Conservation (phyloP, 2,329 filamentous ascomycete genomes). For the Nigrograna mackinnonii region DNA sequence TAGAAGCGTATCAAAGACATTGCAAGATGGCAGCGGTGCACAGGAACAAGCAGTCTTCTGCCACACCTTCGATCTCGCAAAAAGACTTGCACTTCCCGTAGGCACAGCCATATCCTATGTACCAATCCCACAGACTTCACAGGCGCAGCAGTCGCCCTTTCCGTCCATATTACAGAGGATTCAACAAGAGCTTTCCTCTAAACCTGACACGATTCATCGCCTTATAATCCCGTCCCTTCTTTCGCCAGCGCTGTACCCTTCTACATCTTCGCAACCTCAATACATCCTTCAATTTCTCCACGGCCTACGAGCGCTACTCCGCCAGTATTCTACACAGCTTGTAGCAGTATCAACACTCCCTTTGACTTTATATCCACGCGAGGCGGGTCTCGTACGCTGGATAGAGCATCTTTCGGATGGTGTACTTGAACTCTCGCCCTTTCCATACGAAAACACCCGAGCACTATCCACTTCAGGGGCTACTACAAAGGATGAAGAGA, state of each 20-base stretch:
- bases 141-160: constrained; percentile 66
- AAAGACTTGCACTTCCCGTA: constrained; percentile 48
- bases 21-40: too few species aligned
- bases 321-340: constrained; percentile 65
- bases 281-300: constrained; percentile 82
- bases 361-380: constrained; percentile 76
- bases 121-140: constrained; percentile 53
- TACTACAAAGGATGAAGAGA: constrained; percentile 67
- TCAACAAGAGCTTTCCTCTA: constrained; percentile 56
- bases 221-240: constrained; percentile 84
- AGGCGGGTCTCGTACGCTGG: constrained; percentile 78
- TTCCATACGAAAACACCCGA: constrained; percentile 61
- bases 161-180: constrained; percentile 65
- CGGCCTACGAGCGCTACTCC: constrained; percentile 73
- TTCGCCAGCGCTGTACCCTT: constrained; percentile 81
- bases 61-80: constrained; percentile 58
- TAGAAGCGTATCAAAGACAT: too few species aligned
- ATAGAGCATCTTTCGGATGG: constrained; percentile 84
- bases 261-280: constrained; percentile 69
- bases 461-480: constrained; percentile 52
- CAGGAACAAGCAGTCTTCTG: constrained; percentile 52
- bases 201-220: constrained; percentile 69
- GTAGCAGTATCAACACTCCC: constrained; percentile 79
- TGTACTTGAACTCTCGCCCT: constrained; percentile 81
- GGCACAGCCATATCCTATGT: constrained; percentile 48